These are phyloP conservation scores for Chlorella sp. DNA, from an alignment of 139 green algal species.

Conservation along the genomic window DNA sequence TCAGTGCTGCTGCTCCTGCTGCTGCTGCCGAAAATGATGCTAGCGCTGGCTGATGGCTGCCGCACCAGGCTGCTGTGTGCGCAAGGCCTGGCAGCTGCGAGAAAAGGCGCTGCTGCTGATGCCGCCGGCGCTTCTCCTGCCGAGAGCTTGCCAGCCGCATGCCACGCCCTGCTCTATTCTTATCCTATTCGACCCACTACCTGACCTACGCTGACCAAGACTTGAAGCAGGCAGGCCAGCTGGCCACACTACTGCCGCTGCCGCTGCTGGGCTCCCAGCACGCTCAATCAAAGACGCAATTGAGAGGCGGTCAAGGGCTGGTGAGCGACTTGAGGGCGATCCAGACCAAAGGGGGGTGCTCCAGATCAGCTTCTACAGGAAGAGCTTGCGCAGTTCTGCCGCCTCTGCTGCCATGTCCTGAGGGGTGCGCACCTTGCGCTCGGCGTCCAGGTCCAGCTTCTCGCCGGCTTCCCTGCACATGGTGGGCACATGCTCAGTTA, in stretches of 20 bases:
- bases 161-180: not conserved
- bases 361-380: slow-evolving; percentile 5
- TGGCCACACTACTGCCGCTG: not conserved
- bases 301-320: not conserved
- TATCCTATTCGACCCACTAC: not conserved
- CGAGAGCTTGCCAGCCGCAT: not conserved
- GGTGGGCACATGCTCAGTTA: no score
- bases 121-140: not conserved
- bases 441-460: slow-evolving; percentile 78
- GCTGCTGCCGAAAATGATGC: not conserved
- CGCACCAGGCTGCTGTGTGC: no score
- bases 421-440: slow-evolving; percentile 69
- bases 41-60: no score
- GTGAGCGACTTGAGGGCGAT: not conserved
- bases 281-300: not conserved
- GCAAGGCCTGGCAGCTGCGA: not conserved
- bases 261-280: not conserved
- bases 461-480: no score
- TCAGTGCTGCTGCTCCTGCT: not conserved
- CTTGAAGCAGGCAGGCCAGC: no score
- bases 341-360: not conserved
- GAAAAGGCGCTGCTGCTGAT: not conserved
- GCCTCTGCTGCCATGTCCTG: slow-evolving; percentile 91
- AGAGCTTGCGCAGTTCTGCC: slow-evolving; percentile 52
- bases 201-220: no score